Percentiles rank a stretch among this genome's conserved stretches.
Evolutionary conservation across 164 flowering plant species (phyloP).

Genomic region (Annona cherimola): DNA sequence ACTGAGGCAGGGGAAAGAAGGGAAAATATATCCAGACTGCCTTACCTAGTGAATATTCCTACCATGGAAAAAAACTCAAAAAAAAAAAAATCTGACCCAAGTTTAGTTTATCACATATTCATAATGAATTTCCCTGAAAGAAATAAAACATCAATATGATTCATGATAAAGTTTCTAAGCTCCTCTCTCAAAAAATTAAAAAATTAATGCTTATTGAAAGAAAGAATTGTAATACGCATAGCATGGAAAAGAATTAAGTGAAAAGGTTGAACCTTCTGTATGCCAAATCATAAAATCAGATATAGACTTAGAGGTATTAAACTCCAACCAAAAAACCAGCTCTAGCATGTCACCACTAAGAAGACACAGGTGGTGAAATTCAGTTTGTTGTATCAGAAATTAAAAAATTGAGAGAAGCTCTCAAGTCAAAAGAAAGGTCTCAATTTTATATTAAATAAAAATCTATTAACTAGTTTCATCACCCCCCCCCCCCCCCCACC

Average conservation of each 20-base stretch:
- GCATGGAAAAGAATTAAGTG: background rate
- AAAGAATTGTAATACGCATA: background rate
- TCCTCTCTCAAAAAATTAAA: too few relatives aligned
- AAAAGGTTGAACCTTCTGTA: background rate
- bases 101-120: too few relatives aligned
- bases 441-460: background rate
- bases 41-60: background rate
- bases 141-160: too few relatives aligned
- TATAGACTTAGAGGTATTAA: too few relatives aligned
- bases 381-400: background rate
- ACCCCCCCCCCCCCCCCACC: background rate
- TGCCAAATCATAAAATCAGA: background rate
- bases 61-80: too few relatives aligned
- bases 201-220: too few relatives aligned
- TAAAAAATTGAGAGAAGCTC: background rate
- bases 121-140: too few relatives aligned
- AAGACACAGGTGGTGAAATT: background rate
- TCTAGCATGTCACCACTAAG: background rate
- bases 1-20: background rate
- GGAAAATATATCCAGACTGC: background rate
- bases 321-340: background rate
- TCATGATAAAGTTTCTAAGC: too few relatives aligned
- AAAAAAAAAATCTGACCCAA: too few relatives aligned
- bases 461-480: too few relatives aligned
- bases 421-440: background rate